Evolutionary conservation across 2,329 filamentous ascomycete genomes (phyloP).

Genomic region (Botryosphaeria dothidea): DNA sequence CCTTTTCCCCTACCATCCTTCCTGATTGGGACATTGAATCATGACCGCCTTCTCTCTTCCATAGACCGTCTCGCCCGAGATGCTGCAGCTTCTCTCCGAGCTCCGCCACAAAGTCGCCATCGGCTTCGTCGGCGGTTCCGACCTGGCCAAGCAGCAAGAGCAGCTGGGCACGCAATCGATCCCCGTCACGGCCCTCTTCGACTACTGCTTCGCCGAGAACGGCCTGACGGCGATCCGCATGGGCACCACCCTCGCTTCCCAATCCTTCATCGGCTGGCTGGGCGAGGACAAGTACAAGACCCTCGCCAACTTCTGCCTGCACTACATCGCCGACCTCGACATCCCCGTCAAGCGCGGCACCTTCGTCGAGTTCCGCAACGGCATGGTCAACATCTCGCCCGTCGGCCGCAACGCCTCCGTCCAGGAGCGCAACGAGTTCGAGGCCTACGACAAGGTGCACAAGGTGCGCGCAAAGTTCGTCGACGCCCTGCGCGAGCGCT

Average conservation of each 20-base stretch:
- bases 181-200: slow-evolving; percentile 81
- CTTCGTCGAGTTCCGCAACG: slow-evolving; percentile 86
- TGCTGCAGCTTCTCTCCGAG: slow-evolving; percentile 74
- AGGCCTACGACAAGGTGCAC: slow-evolving; percentile 76
- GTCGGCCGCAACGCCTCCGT: slow-evolving; percentile 82
- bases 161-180: slow-evolving; percentile 74
- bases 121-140: slow-evolving; percentile 89
- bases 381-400: slow-evolving; percentile 85
- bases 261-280: slow-evolving; percentile 88
- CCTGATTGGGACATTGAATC: background rate
- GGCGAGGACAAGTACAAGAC: slow-evolving; percentile 84
- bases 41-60: background rate
- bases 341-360: slow-evolving; percentile 81
- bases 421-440: slow-evolving; percentile 78
- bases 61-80: slow-evolving; percentile 73
- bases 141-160: slow-evolving; percentile 93
- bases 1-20: background rate
- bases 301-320: slow-evolving; percentile 73
- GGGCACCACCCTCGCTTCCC: slow-evolving; percentile 72
- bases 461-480: slow-evolving; percentile 78
- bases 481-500: slow-evolving; percentile 72
- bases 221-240: slow-evolving; percentile 88
- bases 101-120: slow-evolving; percentile 88
- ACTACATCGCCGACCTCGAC: slow-evolving; percentile 82
- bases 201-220: slow-evolving; percentile 98